Evolutionary conservation across 208 protist genomes (phyloP).

Genomic region (Vickermania spadyakhi): DNA sequence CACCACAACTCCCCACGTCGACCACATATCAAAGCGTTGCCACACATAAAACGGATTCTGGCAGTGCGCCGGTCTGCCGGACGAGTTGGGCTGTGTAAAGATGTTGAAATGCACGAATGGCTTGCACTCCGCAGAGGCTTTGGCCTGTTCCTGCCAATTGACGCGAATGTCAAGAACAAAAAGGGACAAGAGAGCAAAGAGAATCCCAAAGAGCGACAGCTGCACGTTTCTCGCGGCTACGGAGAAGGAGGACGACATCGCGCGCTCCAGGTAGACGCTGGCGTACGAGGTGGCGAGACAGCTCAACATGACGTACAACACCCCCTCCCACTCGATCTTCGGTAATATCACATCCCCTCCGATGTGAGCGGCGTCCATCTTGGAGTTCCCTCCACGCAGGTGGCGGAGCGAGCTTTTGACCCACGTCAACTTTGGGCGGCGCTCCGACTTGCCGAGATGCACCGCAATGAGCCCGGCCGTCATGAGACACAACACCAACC

Average conservation of each 20-base stretch:
- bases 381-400: not conserved
- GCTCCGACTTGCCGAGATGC: not conserved
- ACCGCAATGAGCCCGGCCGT: conserved; percentile 28
- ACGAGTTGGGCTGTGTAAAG: not conserved
- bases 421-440: too few relatives aligned
- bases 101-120: not conserved
- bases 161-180: conserved; percentile 51
- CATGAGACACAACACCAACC: conserved; percentile 42
- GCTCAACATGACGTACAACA: conserved; percentile 2
- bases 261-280: conserved; percentile 78
- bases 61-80: conserved; percentile 8
- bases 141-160: conserved; percentile 10
- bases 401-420: too few relatives aligned
- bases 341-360: too few relatives aligned
- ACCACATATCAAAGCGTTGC: conserved; percentile 35
- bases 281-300: conserved; percentile 62
- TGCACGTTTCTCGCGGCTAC: conserved; percentile 78
- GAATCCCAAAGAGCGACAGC: conserved; percentile 67
- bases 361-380: not conserved
- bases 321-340: not conserved
- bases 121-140: conserved; percentile 11
- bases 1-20: conserved; percentile 53
- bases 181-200: conserved; percentile 44
- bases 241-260: conserved; percentile 60
- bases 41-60: conserved; percentile 50